phyloP scores from a whole-genome alignment of 257 asterid genomes.

The Mentha longifolia region DNA sequence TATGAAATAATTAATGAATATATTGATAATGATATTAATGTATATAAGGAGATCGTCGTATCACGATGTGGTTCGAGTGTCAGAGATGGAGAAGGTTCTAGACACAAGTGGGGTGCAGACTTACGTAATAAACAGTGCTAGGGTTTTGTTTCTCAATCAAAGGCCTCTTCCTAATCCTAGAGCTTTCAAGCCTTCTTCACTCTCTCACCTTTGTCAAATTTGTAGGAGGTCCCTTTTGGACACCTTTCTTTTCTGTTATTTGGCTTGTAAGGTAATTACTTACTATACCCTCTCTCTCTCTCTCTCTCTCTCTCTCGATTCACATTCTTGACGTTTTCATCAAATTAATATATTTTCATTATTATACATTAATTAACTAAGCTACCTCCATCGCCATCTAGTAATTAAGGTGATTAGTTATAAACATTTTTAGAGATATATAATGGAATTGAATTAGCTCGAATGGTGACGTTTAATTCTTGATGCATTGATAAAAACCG shows the following conservation, averaged over 20 bases:
- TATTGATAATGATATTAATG: not conserved
- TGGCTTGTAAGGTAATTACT: conserved; percentile 84
- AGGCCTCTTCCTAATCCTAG: conserved; percentile 96
- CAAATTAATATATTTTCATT: not conserved
- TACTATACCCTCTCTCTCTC: conserved; percentile 21
- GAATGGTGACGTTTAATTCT: conserved; percentile 20
- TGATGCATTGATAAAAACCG: conserved; percentile 27
- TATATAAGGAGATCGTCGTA: conserved; percentile 92
- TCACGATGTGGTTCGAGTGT: conserved; percentile 90
- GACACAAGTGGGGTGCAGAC: conserved; percentile 87
- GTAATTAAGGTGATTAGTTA: too few relatives aligned
- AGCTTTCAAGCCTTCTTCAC: too few relatives aligned
- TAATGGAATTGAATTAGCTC: not conserved
- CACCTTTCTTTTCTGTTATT: conserved; percentile 77
- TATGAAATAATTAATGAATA: too few relatives aligned
- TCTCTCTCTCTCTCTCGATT: conserved; percentile 1
- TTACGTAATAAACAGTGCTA: conserved; percentile 85
- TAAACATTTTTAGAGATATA: too few relatives aligned
- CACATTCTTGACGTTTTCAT: conserved; percentile 10
- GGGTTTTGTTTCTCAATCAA: conserved; percentile 85
- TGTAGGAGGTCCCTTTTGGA: conserved; percentile 85
- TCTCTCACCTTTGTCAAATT: conserved; percentile 75
- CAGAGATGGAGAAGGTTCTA: conserved; percentile 77
- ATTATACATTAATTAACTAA: too few relatives aligned
- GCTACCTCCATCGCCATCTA: too few relatives aligned